These are phyloP conservation scores for Pleurotus cornucopiae DNA, from an alignment of 768 basidiomycete species.

Conservation along the genomic window DNA sequence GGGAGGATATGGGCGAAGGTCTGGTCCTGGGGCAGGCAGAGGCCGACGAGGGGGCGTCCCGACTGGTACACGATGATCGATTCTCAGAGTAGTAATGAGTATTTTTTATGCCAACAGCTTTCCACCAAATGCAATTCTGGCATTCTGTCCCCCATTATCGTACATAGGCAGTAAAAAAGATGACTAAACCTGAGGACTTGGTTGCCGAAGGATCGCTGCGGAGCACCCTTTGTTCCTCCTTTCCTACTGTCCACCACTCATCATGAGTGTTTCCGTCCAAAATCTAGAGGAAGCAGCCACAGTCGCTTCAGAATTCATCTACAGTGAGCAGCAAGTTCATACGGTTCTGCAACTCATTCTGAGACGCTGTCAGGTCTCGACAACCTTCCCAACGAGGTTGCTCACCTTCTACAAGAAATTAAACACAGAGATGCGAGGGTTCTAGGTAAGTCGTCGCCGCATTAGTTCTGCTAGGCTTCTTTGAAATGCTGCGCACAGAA, in stretches of 20 bases:
- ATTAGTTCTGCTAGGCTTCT: background rate
- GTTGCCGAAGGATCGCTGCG: background rate
- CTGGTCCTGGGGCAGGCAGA: conserved; percentile 32
- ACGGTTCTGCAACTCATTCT: background rate
- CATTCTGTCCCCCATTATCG: too few species aligned
- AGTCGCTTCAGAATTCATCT: conserved; percentile 41
- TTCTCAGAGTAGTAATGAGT: background rate
- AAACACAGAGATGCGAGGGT: conserved; percentile 33
- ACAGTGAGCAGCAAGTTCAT: conserved; percentile 25
- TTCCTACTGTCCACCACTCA: background rate
- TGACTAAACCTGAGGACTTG: conserved; percentile 2
- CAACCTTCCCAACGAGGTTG: conserved; percentile 42
- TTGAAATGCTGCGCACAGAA: conserved; percentile 20
- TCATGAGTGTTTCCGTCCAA: conserved; percentile 14
- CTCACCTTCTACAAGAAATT: conserved; percentile 42
- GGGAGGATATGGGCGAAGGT: conserved; percentile 62
- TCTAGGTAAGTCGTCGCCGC: conserved; percentile 24
- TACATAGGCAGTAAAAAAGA: background rate
- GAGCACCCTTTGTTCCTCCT: background rate
- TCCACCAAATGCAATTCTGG: too few species aligned
- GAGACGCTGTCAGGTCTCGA: conserved; percentile 31
- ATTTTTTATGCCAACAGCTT: background rate
- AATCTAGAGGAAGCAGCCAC: conserved; percentile 40
- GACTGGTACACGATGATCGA: background rate
- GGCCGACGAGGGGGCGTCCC: conserved; percentile 22